Base-by-base conservation (phyloP, 208 protist genomes). In the Tritrichomonas musculus region DNA sequence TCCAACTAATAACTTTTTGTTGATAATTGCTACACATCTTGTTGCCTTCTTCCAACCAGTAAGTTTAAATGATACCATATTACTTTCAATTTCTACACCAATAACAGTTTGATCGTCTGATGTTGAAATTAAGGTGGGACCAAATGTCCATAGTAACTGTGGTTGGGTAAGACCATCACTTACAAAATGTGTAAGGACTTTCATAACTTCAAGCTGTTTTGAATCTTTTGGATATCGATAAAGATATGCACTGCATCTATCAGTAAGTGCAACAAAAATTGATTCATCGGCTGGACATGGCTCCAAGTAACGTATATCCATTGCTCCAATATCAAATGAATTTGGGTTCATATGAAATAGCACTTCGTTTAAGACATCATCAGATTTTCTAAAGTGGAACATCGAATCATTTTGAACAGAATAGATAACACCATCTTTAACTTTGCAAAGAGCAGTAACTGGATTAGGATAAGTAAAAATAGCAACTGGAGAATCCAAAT, bases 131-230 rank as follows among this genome's bases (percentile, higher is more conserved):
- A 88, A 57, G 2, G 47, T 50, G 33, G 77, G 47, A 33, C 27
- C 41, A 14, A 33, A 53, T 88, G 13, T 44, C 77, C 77, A 88
- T 20, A 88, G 8, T 27, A 88, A 33, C 30, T 88, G 77, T 39
- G 47, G 77, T 30, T 88, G 77, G 33, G 77, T 88, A 11, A 88
- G 47, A 14, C 77, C 77, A 36, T 88, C 77, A 39, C 77, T 88
- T n/a, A 88, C 17, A 20, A 88, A 3, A 50, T 88, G 77, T 22
- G 44, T 49, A 2, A 88, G 5, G 39, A 33, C 44, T 9, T 44
- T 49, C 4, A 88, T 9, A 57, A 88, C 77, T 88, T 88, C 77
- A 14, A 88, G 17, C 44, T 53, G 20, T 88, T 49, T 44, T 22
- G 47, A 13, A 39, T n/a, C 47, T 1, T 20, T 0, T 57, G 77